Base-by-base conservation (phyloP, 2,329 filamentous ascomycete species). In the Aureobasidium sp. region DNA sequence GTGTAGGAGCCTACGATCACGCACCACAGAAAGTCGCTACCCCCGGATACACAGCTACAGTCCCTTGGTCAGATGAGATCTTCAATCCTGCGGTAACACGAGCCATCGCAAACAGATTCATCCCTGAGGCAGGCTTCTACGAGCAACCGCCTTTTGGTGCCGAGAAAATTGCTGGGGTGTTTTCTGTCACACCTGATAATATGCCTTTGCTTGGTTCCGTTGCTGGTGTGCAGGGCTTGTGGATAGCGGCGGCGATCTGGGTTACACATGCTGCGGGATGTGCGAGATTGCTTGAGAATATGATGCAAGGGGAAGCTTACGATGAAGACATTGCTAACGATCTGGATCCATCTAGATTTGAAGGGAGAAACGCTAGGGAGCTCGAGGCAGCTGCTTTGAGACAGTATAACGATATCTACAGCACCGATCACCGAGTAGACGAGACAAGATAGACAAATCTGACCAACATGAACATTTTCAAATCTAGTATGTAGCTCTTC, bases 121-220 rank as follows among this genome's bases (percentile, higher is more conserved):
- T 17, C 14, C 5, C 42, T 6, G 29, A 22, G 17, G 42, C 30
- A 34, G 42, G 27, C 6, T 35, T 47, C 6, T 14, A 5, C 17
- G 10, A 47, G 16, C 8, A 47, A 16, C 6, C 6, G 3, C 30
- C 29, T 34, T 32, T 24, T 16, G 42, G 30, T 16, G 42, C 12
- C 2, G 42, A 48, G n/a, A 24, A 30, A 14, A 38, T 65, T 40
- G 67, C 66, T 37, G 66, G 64, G 1, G 63, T 68, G 10, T 69
- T 68, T 48, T 60, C 66, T 3, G 62, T 69, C 32, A 68, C 67
- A 2, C 67, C 67, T 2, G 67, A 68, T 39, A 67, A 65, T 22
- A 51, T 69, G 34, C 66, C 67, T 2, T 53, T 70, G 34, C 63
- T 63, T 14, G 67, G 67, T 7, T 58, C 47, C 6, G 57, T 67